Percentiles rank a stretch among this genome's conserved stretches.
Evolutionary conservation across 352 stramenopile genomes (phyloP).

Genomic region (Pythium plurisporium): DNA sequence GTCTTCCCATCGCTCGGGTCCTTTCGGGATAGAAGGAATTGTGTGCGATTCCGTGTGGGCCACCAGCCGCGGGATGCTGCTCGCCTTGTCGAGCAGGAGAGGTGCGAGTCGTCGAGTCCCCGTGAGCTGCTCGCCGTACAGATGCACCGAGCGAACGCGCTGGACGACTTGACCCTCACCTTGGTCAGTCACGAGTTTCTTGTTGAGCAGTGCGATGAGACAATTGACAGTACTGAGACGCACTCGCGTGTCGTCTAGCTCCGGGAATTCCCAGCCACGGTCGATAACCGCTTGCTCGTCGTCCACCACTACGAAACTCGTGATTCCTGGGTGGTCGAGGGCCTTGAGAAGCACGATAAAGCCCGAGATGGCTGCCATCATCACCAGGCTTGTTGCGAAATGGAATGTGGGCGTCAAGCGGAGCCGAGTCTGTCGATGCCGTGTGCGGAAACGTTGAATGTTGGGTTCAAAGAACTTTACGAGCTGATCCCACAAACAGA

Average conservation of each 20-base stretch:
- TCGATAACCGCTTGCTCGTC: too few relatives aligned
- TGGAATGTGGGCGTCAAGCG: too few relatives aligned
- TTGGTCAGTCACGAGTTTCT: neutral
- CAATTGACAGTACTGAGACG: neutral
- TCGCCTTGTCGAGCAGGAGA: neutral
- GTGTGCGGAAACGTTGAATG: too few relatives aligned
- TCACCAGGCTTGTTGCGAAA: too few relatives aligned
- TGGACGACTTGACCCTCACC: neutral
- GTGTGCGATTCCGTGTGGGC: neutral
- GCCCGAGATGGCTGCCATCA: too few relatives aligned
- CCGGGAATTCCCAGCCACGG: too few relatives aligned
- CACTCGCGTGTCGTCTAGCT: too few relatives aligned
- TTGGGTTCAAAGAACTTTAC: too few relatives aligned
- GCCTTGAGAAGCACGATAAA: neutral
- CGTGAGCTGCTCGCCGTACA: neutral
- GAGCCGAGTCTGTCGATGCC: too few relatives aligned
- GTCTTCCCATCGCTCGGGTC: too few relatives aligned
- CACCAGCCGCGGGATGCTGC: too few relatives aligned
- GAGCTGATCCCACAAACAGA: too few relatives aligned
- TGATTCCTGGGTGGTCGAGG: neutral
- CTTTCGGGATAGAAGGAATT: neutral
- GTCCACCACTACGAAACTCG: neutral
- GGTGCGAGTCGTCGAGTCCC: neutral
- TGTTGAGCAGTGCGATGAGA: neutral
- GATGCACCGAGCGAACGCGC: neutral